phyloP scores from a whole-genome alignment of 331 rosid genomes.

The Saraca asoca region DNA sequence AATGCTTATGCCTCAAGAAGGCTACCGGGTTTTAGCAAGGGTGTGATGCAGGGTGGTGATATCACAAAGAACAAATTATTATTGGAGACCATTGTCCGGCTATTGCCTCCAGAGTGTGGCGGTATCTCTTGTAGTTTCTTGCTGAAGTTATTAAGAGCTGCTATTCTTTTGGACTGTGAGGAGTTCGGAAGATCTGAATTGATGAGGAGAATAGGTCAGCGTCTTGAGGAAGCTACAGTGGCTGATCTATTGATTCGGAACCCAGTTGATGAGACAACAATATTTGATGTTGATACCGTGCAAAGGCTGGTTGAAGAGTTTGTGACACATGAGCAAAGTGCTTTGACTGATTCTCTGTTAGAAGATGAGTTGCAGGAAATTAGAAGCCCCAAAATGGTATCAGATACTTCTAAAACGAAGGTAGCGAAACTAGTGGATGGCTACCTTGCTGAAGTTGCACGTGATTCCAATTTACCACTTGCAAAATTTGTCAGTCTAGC shows the following conservation, averaged over 20 bases:
- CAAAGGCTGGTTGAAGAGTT: constrained; percentile 77
- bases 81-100: constrained; percentile 62
- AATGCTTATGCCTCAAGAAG: constrained; percentile 69
- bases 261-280: constrained; percentile 48
- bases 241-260: constrained; percentile 62
- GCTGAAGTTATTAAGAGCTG: constrained; percentile 67
- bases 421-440: constrained; percentile 87
- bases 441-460: constrained; percentile 76
- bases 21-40: constrained; percentile 70
- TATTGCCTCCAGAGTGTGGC: constrained; percentile 60
- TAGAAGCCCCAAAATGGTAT: constrained; percentile 55
- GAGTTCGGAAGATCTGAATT: constrained; percentile 55
- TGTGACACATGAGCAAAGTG: constrained; percentile 44
- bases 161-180: constrained; percentile 61
- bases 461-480: constrained; percentile 65
- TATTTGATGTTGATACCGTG: constrained; percentile 67
- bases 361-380: constrained; percentile 70
- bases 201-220: constrained; percentile 66
- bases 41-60: constrained; percentile 68
- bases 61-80: constrained; percentile 47
- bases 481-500: constrained; percentile 63
- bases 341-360: constrained; percentile 43
- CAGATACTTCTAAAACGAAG: constrained; percentile 61
- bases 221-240: constrained; percentile 78
- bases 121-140: constrained; percentile 66